These are phyloP conservation scores for Xanthoconium stramineum DNA, from an alignment of 768 basidiomycete species.

Conservation along the genomic window DNA sequence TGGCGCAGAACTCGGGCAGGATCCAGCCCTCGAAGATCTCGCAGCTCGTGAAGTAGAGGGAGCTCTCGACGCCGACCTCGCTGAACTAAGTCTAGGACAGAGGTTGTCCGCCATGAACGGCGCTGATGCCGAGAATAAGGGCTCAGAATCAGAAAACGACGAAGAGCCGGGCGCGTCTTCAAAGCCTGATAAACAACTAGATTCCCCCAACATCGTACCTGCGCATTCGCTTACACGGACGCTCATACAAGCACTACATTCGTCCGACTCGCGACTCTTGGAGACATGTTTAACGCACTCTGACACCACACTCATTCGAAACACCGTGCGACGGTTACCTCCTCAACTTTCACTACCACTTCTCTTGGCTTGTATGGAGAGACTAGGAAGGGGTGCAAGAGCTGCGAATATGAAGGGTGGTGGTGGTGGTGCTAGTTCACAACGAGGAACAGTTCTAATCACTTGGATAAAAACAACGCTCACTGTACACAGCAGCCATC, in stretches of 20 bases:
- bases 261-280: constrained; percentile 82
- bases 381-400: constrained; percentile 73
- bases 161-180: constrained; percentile 36
- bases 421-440: constrained; percentile 75
- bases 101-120: constrained; percentile 74
- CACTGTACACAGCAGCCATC: constrained; percentile 81
- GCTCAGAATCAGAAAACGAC: constrained; percentile 44
- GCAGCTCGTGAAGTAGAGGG: constrained; percentile 56
- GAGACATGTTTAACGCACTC: constrained; percentile 87
- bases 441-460: constrained; percentile 66
- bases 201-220: constrained; percentile 50
- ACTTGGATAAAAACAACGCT: constrained; percentile 82
- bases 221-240: constrained; percentile 89
- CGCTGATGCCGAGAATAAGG: constrained; percentile 35
- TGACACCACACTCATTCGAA: constrained; percentile 73
- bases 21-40: constrained; percentile 49
- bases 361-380: constrained; percentile 84
- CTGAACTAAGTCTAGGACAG: constrained; percentile 90
- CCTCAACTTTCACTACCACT: constrained; percentile 84
- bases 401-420: constrained; percentile 74
- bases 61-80: constrained; percentile 75
- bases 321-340: constrained; percentile 84
- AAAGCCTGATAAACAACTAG: constrained; percentile 14
- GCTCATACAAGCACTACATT: constrained; percentile 94
- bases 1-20: constrained; percentile 64